Conservation (phyloP, 129 eudicot genomes). For the Helianthus annuus region HanXRQr2.0-SUNRISE NC_035436.2:73842007-73842506, state of each 20-base stretch:
- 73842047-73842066: too few species aligned
- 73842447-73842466: not conserved
- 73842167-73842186: too few species aligned
- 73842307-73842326: not conserved
- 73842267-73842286: not conserved
- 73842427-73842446: not conserved
- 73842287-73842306: not conserved
- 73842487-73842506: slow-evolving; percentile 6
- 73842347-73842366: not conserved
- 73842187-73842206: too few species aligned
- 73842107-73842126: too few species aligned
- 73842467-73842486: slow-evolving; percentile 30
- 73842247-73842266: not conserved
- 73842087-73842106: too few species aligned
- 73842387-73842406: not conserved
- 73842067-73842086: too few species aligned
- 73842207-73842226: too few species aligned
- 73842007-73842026: too few species aligned
- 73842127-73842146: too few species aligned
- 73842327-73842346: not conserved
- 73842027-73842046: too few species aligned
- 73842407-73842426: not conserved
- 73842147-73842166: too few species aligned
- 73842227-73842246: not conserved
- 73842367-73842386: slow-evolving; percentile 2